Evolutionary conservation across 228 moss, liverwort and hornwort genomes (phyloP).

Genomic region (Sphagnum fallax): DNA sequence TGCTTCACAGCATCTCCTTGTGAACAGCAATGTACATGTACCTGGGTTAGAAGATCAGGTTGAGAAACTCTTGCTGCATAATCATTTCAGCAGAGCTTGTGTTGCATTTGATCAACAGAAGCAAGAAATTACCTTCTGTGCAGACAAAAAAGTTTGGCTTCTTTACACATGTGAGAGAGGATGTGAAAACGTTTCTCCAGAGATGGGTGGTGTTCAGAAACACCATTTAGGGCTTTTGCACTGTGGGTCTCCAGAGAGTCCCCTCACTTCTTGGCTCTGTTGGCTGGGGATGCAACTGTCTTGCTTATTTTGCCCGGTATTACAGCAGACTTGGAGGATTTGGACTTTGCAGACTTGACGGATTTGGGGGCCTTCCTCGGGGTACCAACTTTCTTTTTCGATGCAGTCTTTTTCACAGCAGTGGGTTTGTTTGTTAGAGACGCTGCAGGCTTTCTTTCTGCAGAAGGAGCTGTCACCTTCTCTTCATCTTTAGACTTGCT

Average conservation of each 20-base stretch:
- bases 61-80: too few species aligned
- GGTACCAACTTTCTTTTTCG: conserved; percentile 38
- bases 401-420: background rate
- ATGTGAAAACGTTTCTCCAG: too few species aligned
- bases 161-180: too few species aligned
- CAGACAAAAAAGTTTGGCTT: too few species aligned
- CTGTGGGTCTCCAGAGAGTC: background rate
- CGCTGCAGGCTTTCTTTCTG: conserved; percentile 42
- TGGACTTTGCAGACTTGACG: conserved; percentile 47
- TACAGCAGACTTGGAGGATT: conserved; percentile 28
- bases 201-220: conserved; percentile 31
- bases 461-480: conserved; percentile 3
- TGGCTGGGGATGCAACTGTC: conserved; percentile 30
- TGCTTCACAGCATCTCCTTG: too few species aligned
- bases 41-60: too few species aligned
- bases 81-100: too few species aligned
- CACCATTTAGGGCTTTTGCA: conserved; percentile 19
- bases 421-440: conserved; percentile 32
- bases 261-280: conserved; percentile 61
- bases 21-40: too few species aligned
- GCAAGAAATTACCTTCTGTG: too few species aligned
- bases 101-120: too few species aligned
- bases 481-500: background rate
- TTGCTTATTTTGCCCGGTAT: conserved; percentile 32
- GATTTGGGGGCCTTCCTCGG: conserved; percentile 67